Conservation (phyloP, 139 green algal species). For the Gonium pectorale region DNA sequence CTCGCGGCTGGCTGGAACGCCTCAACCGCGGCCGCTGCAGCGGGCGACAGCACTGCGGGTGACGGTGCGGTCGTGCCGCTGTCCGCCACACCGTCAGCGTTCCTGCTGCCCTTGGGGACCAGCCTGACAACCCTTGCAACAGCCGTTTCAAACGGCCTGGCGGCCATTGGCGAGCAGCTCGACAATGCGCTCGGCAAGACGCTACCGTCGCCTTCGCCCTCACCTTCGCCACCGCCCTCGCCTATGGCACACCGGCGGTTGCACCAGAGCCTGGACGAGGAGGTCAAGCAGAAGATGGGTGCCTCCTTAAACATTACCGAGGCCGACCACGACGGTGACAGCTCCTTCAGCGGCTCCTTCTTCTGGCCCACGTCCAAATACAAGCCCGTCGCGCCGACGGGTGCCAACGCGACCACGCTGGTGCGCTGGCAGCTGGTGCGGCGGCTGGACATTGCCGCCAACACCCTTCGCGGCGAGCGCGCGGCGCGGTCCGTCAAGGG, state of each 20-base stretch:
- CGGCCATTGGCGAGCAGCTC: constrained; percentile 10
- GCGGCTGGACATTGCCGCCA: neutral
- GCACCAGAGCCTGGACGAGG: no score
- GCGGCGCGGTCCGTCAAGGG: neutral
- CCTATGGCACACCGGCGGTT: no score
- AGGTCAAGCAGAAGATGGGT: no score
- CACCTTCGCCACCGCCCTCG: neutral
- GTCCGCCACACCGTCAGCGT: no score
- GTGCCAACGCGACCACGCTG: neutral
- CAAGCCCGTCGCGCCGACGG: neutral
- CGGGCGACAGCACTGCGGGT: neutral
- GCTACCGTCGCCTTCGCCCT: neutral
- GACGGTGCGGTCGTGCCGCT: no score
- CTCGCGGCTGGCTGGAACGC: neutral
- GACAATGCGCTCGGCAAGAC: constrained; percentile 24
- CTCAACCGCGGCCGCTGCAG: no score
- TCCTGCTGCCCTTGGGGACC: neutral
- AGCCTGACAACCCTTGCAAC: neutral
- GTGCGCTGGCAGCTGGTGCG: neutral
- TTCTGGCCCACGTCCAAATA: neutral
- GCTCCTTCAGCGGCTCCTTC: neutral
- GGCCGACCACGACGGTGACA: no score
- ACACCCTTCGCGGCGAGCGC: neutral
- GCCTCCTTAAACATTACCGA: no score
- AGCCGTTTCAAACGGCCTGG: constrained; percentile 12